phyloP scores from a whole-genome alignment of 352 stramenopile genomes.

The Globisporangium spiculum region DNA sequence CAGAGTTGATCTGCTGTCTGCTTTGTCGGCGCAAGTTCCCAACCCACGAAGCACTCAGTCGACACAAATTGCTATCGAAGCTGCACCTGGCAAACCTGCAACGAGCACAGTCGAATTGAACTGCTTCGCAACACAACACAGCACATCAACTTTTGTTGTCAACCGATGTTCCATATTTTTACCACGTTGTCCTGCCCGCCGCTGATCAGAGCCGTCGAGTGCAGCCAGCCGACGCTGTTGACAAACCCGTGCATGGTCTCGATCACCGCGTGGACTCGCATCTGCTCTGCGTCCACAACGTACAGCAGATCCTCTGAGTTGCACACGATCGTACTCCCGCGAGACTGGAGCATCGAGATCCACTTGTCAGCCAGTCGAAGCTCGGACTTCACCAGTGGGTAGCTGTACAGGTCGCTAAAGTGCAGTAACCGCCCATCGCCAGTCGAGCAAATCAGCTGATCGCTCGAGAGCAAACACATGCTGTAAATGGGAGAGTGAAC shows the following conservation, averaged over 20 bases:
- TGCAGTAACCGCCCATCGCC: conserved; percentile 57
- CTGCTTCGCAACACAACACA: not conserved
- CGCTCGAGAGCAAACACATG: conserved; percentile 25
- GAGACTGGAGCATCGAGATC: conserved; percentile 60
- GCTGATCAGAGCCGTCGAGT: conserved; percentile 37
- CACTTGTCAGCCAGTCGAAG: conserved; percentile 45
- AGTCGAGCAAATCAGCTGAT: conserved; percentile 57
- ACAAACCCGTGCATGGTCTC: conserved; percentile 61
- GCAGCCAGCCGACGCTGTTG: conserved; percentile 60
- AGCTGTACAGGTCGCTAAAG: conserved; percentile 28
- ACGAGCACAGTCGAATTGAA: conserved; percentile 3
- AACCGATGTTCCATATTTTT: conserved; percentile 58
- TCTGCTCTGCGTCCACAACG: conserved; percentile 43
- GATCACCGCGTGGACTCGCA: conserved; percentile 36
- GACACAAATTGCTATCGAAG: conserved; percentile 52
- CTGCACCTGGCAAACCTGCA: conserved; percentile 50
- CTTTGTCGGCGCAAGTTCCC: conserved; percentile 73
- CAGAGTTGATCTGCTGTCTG: conserved; percentile 42
- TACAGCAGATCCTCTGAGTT: conserved; percentile 57
- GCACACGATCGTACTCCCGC: conserved; percentile 43
- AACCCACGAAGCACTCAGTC: conserved; percentile 31
- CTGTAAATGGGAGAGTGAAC: conserved; percentile 57
- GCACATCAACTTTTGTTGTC: conserved; percentile 9
- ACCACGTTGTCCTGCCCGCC: conserved; percentile 70
- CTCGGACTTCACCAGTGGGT: conserved; percentile 25